Base-by-base conservation (phyloP, 1,284 basidiomycete genomes). In the Waitea zeae region DNA sequence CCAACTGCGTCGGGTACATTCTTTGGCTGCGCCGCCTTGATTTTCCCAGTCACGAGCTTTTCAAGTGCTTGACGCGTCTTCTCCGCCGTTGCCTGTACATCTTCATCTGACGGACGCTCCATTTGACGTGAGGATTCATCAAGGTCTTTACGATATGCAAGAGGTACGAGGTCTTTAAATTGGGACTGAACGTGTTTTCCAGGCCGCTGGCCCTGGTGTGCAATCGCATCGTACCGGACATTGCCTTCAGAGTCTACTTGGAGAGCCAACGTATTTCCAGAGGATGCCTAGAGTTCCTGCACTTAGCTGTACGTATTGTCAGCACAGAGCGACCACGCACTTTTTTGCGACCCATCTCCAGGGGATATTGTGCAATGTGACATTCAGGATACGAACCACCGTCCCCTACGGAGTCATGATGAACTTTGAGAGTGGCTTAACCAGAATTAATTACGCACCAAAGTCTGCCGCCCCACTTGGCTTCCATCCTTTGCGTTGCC, bases 341-440 rank as follows among this genome's bases (percentile, higher is more conserved):
- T 73, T 89, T 89, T 68, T 93, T 95, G 54, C 76, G 73, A 35
- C 93, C 93, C 72, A 98, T 80, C 42, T 90, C 88, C 43, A 96
- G 55, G 5, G 93, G 93, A 59, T 96, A 98, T 53, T 98, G 93
- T 9, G 93, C 93, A 37, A 95, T 62, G 64, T 93, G 90, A 53
- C 92, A 96, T 61, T 98, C 93, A 1, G 95, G 93, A 57, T 86
- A 98, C 36, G 92, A 71, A 45, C 93, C 93, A 43, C 93, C 93
- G 49, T 90, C 88, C 34, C 76, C 80, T 82, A 44, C 27, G 5
- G 13, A 14, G 18, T 9, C 4, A 20, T n/a, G 12, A 39, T 17
- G 19, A 22, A 15, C 31, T 42, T 19, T 41, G 31, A 13, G 22
- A 28, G 17, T 17, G 6, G 26, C 26, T 11, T 15, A 18, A 6